phyloP scores from a whole-genome alignment of 2,329 filamentous ascomycete genomes.

The Colletotrichum sp. region DNA sequence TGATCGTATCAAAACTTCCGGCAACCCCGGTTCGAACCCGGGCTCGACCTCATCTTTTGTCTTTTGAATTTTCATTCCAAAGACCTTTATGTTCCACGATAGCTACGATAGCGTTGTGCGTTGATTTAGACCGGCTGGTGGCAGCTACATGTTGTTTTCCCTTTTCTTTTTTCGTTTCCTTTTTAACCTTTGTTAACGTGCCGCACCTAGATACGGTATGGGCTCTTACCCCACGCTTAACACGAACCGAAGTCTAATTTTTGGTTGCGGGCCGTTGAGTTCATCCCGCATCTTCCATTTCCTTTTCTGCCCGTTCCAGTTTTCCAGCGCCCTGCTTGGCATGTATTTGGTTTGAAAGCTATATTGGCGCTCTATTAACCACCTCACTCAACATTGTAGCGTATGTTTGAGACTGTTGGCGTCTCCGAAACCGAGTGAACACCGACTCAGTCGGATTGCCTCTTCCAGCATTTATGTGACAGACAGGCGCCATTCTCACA shows the following conservation, averaged over 20 bases:
- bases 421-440: neutral
- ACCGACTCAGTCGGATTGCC: neutral
- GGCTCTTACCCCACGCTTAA: neutral
- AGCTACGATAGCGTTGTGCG: neutral
- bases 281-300: neutral
- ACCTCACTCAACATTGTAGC: neutral
- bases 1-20: constrained; percentile 1
- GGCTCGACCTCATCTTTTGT: constrained; percentile 3
- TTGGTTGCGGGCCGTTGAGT: neutral
- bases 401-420: neutral
- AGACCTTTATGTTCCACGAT: neutral
- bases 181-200: neutral
- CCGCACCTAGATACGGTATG: neutral
- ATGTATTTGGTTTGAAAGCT: neutral
- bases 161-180: neutral
- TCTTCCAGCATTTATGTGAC: neutral
- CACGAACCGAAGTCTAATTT: neutral
- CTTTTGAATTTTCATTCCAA: neutral
- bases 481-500: neutral
- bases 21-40: constrained; percentile 22
- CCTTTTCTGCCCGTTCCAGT: neutral
- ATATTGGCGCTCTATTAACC: neutral
- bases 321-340: neutral
- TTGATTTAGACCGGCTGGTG: neutral
- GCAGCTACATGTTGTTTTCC: neutral